phyloP scores from a whole-genome alignment of 2,329 filamentous ascomycete genomes.

The Achaetomium macrosporum region DNA sequence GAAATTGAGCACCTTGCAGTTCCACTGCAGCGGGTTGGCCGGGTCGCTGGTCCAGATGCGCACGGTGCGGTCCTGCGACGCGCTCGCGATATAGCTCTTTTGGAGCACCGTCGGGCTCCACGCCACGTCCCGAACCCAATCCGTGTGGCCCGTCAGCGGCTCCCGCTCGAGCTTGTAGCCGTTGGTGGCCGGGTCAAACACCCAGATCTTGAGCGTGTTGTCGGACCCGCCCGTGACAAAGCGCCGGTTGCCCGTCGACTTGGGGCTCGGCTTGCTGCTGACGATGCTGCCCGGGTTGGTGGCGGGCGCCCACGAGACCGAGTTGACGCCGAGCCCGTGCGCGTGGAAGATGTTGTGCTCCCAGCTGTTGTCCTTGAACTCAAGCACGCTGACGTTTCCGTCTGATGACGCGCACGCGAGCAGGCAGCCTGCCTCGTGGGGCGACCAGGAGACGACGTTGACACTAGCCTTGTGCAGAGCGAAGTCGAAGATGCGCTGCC shows the following conservation, averaged over 20 bases:
- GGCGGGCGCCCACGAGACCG: constrained; percentile 89
- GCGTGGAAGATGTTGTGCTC: constrained; percentile 84
- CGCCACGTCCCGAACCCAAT: constrained; percentile 96
- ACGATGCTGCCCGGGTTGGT: constrained; percentile 79
- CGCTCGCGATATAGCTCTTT: constrained; percentile 94
- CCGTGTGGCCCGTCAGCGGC: constrained; percentile 72
- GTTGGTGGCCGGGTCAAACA: constrained; percentile 60
- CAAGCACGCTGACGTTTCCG: constrained; percentile 86
- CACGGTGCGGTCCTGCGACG: constrained; percentile 94
- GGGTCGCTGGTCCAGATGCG: constrained; percentile 88
- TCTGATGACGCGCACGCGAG: constrained; percentile 93
- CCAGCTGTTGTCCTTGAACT: constrained; percentile 95
- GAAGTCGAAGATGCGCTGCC: constrained; percentile 89
- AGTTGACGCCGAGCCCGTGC: constrained; percentile 91
- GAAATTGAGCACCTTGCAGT: constrained; percentile 77
- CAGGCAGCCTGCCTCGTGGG: constrained; percentile 89
- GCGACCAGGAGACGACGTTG: constrained; percentile 96
- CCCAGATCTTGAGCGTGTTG: constrained; percentile 91
- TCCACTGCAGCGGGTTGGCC: constrained; percentile 67
- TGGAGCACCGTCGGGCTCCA: constrained; percentile 94
- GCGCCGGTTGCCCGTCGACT: constrained; percentile 61
- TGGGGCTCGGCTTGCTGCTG: constrained; percentile 58
- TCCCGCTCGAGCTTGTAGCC: constrained; percentile 57
- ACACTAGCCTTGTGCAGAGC: constrained; percentile 91
- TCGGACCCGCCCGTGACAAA: constrained; percentile 96